Base-by-base conservation (phyloP, 2,329 filamentous ascomycete species). In the Nemania sp. region DNA sequence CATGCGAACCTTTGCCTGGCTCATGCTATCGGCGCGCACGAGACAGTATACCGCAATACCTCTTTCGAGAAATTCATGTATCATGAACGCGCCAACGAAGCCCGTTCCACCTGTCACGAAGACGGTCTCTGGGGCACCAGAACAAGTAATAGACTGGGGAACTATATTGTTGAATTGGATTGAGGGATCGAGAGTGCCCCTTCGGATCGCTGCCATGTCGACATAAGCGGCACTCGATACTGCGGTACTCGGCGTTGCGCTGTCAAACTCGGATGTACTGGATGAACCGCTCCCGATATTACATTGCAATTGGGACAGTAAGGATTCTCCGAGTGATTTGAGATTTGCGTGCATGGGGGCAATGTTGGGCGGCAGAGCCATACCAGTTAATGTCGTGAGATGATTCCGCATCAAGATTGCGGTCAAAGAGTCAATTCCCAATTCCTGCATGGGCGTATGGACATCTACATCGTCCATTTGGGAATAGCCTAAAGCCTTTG, bases 91-190 rank as follows among this genome's bases (percentile, higher is more conserved):
- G 20, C 65, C 66, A 20, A 68, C 64, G 43, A 68, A 67, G 22
- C 66, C 65, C 15, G 66, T 68, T 14, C 62, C 59, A 22, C 66
- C 66, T 37, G 64, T 67, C 30, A 68, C 49, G 40, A 68, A 64
- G 20, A 62, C 55, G 6, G 56, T 53, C 24, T 52, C 11, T 20
- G 65, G 63, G 14, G n/a, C n/a, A n/a, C n/a, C 40, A 30, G 33
- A 36, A 24, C 19, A 52, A 37, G 6, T 34, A 9, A 17, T 45
- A 24, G 54, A 31, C 34, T 54, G 43, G 9, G 40, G 43, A 7
- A 36, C 37, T 22, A 57, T 53, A 31, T 65, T 63, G 3, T 59
- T 46, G 49, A 66, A 68, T 15, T 14, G 52, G 41, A 68, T 52
- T 39, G 45, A 58, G 34, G 49, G 54, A 43, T 68, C 66, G 9